Base-by-base conservation (phyloP, 1,284 basidiomycete genomes). In the Moesziomyces antarcticus region DNA sequence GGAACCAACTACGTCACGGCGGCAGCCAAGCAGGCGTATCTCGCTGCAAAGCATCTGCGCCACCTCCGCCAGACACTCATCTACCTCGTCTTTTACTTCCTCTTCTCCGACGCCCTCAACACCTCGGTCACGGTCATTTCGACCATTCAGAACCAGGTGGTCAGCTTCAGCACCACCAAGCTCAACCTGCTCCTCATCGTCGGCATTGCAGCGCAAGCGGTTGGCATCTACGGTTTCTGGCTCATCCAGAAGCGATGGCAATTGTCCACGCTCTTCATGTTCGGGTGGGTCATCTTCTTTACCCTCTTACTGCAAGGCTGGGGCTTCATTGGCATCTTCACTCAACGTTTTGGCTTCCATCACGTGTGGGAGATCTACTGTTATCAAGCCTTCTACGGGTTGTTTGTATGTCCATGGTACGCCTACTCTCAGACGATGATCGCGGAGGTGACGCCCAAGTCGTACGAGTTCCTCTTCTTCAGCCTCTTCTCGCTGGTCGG, bases 261-360 rank as follows among this genome's bases (percentile, higher is more conserved):
- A 25, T 25, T 25, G 25, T 86, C 88, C 18, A 93, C 92, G 13
- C 35, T 59, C 24, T 50, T 10, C 51, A 63, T 61, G 91, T 92
- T 93, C 78, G 84, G 89, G 20, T 88, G 92, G 1, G 92, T 91
- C 7, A 92, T 92, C 76, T 87, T 91, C 1, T 88, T 91, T 11
- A 92, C 91, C 5, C 87, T 92, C 45, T 51, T 92, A 30, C 91
- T 93, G 50, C 91, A 92, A 0, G 86, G 92, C 2, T 94, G 93
- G 92, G 93, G 92, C 20, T 91, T 92, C 89, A 87, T 93, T 50
- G 92, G 92, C 1, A 90, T 93, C 62, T 93, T 91, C 89, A 93
- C 92, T 0, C 77, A 85, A 9, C 89, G 87, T 56, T 85, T 94
- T 54, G 93, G 93, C 7, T 76, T 73, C 46, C 70, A 69, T 18